Percentiles rank a stretch among this genome's conserved stretches.
Conservation (phyloP, 306 rosid genomes). For the Quercus bicolor region DNA sequence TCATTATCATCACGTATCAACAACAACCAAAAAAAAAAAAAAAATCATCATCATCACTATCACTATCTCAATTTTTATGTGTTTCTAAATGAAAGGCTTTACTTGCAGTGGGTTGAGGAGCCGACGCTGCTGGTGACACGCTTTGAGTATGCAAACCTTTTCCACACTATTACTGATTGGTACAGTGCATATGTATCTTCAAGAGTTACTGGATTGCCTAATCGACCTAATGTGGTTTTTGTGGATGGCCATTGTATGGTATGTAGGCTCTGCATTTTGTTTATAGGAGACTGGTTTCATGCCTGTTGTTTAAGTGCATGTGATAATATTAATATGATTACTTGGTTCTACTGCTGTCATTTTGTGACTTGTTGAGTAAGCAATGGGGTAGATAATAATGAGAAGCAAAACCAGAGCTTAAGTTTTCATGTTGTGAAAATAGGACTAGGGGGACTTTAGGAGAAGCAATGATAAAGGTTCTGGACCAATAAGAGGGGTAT, state of each 20-base stretch:
- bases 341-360: not conserved
- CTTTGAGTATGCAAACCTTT: slow-evolving; percentile 92
- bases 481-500: not conserved
- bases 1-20: too few species aligned
- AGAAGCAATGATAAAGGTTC: not conserved
- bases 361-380: slow-evolving; percentile 6
- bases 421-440: not conserved
- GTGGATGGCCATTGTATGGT: slow-evolving; percentile 95
- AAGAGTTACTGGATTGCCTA: slow-evolving; percentile 74
- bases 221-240: slow-evolving; percentile 80
- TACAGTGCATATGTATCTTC: slow-evolving; percentile 91
- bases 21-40: too few species aligned
- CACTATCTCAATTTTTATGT: slow-evolving; percentile 6
- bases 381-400: not conserved
- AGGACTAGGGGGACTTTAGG: not conserved
- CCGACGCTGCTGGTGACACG: slow-evolving; percentile 92
- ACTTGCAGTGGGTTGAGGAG: slow-evolving; percentile 95
- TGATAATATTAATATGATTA: not conserved
- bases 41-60: not conserved
- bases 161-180: slow-evolving; percentile 95
- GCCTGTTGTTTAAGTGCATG: slow-evolving; percentile 2
- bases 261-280: slow-evolving; percentile 24
- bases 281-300: slow-evolving; percentile 4
- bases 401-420: not conserved
- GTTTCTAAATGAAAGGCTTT: slow-evolving; percentile 35